Evolutionary conservation across 164 flowering plant species (phyloP), one percentile per base, ranked within the genome.

Genomic region (Magnolia changhungtana): DNA sequence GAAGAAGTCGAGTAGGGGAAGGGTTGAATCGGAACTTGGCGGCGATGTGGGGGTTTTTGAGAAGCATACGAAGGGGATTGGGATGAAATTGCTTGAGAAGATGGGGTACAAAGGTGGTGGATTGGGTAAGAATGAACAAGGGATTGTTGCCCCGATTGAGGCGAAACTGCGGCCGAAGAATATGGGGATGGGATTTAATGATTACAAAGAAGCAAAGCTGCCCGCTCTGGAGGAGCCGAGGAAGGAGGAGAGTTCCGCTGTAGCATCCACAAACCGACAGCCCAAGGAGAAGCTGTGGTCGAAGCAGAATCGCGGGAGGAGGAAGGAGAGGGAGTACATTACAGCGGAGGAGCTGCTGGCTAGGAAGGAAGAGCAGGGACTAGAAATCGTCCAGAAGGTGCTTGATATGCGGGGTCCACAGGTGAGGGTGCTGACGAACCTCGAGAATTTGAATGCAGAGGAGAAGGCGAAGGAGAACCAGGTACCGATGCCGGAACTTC

Each of bases 61-160:
- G 88, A 85, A 85, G 80, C 86, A 88, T 76, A 90, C 98, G 0
- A 92, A 88, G 78, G 98, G 98, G 31, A 87, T 95, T 83, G 98
- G 94, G 50, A 75, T 85, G 89, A 92, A 84, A 68, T 75, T 90
- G 80, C 81, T 94, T 23, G 94, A 90, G 84, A 91, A 88, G 68
- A 94, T 91, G 98, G 97, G 98, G 8, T 95, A 93, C 72, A 90
- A 88, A 82, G 98, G 98, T 63, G 97, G 97, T 58, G 98, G 98
- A 7, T 85, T 95, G 74, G 98, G 98, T 63, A 93, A 88, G 82
- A 87, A 95, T 67, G 78, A 82, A 75, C 98, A 96, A 79, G 99
- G 99, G 8, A 96, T 92, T 77, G 86, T 91, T 9, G 84, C 91
- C 10, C 99, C 98, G 0, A 81, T 96, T 77, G 93, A 92, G 76